Conservation (phyloP, 148 eudicot genomes). For the Chenopodium berlandieri region DNA sequence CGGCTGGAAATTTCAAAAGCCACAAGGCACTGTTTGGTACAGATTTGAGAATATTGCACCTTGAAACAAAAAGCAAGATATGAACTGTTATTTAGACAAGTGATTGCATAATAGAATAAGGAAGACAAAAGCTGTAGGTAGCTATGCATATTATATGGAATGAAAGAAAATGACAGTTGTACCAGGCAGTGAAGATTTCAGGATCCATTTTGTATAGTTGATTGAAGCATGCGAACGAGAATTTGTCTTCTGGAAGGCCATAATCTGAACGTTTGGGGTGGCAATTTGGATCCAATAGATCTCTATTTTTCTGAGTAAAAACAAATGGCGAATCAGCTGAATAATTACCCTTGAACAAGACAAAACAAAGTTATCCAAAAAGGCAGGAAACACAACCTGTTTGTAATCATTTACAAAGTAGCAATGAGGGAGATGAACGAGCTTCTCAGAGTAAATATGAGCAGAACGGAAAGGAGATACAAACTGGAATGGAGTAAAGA, state of each 20-base stretch:
- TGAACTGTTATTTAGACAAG: background rate
- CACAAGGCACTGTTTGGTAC: conserved; percentile 94
- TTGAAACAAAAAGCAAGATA: conserved; percentile 22
- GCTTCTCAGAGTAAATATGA: conserved; percentile 90
- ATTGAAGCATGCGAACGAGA: conserved; percentile 92
- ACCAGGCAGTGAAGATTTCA: conserved; percentile 83
- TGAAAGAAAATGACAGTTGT: conserved; percentile 7
- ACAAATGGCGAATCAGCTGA: background rate
- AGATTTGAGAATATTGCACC: conserved; percentile 96
- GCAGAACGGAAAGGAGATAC: conserved; percentile 70
- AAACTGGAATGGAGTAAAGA: conserved; percentile 52
- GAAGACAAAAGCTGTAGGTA: background rate
- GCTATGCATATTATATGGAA: background rate
- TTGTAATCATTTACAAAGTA: conserved; percentile 95
- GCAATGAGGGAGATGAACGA: conserved; percentile 92
- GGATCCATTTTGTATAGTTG: conserved; percentile 98
- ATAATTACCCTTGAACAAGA: background rate
- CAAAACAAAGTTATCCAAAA: background rate
- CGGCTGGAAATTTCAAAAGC: conserved; percentile 95
- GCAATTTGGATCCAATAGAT: conserved; percentile 73
- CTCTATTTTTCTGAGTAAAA: conserved; percentile 62
- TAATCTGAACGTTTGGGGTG: conserved; percentile 78
- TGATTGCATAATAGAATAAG: background rate
- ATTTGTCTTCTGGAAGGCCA: conserved; percentile 88
- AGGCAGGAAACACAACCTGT: conserved; percentile 47